Conservation (phyloP, 2,329 filamentous ascomycete genomes). For the Triangularia verruculosa region DNA sequence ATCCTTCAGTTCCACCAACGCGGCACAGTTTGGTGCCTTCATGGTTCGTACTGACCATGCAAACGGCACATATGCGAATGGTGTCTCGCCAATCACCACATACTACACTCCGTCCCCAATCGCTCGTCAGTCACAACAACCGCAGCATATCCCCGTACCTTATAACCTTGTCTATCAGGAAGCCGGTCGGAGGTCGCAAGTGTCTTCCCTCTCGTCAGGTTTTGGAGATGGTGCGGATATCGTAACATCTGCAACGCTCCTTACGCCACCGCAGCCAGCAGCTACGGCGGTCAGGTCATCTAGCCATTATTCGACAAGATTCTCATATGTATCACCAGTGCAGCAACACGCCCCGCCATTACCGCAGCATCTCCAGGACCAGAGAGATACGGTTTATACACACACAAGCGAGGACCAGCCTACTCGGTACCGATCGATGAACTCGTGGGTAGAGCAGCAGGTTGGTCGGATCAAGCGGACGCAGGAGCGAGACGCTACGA, state of each 20-base stretch:
- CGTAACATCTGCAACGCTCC: slow-evolving; percentile 31
- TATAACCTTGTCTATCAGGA: slow-evolving; percentile 36
- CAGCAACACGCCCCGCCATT: neutral
- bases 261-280: slow-evolving; percentile 28
- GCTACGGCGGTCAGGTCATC: slow-evolving; percentile 18
- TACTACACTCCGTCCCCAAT: slow-evolving; percentile 42
- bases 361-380: slow-evolving; percentile 14
- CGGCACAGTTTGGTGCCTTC: slow-evolving; percentile 28
- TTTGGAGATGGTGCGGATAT: slow-evolving; percentile 62
- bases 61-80: slow-evolving; percentile 34
- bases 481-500: slow-evolving; percentile 35
- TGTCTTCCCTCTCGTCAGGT: slow-evolving; percentile 62
- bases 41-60: slow-evolving; percentile 18
- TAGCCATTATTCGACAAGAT: slow-evolving; percentile 24
- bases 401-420: slow-evolving; percentile 52
- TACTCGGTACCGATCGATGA: slow-evolving; percentile 55
- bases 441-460: slow-evolving; percentile 65
- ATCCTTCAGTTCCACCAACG: slow-evolving; percentile 30
- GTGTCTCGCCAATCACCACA: slow-evolving; percentile 32
- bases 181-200: slow-evolving; percentile 44
- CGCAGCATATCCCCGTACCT: slow-evolving; percentile 30
- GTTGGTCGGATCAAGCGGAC: slow-evolving; percentile 51
- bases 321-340: slow-evolving; percentile 37
- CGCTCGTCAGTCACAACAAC: slow-evolving; percentile 32
- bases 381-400: slow-evolving; percentile 52